A percentile compares a stretch with the other conserved stretches of the same genome.
Conservation (phyloP, 805 yeast species). For the Priceomyces melissophilus region DNA sequence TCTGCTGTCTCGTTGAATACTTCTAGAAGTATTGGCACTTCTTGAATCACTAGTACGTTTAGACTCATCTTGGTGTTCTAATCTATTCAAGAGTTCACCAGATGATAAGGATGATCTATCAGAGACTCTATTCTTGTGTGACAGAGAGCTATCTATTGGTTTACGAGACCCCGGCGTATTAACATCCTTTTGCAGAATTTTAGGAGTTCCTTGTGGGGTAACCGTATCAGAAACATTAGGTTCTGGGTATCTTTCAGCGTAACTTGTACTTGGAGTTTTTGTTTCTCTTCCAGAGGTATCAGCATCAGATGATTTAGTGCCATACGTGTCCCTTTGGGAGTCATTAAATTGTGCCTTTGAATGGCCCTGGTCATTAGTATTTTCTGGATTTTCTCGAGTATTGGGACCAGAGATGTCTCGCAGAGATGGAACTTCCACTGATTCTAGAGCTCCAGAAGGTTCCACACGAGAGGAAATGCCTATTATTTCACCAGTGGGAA, state of each 20-base stretch:
- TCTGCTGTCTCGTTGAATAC: neutral
- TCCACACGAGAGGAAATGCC: no score
- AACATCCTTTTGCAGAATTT: slow-evolving; percentile 64
- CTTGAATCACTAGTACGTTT: neutral
- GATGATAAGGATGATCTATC: slow-evolving; percentile 21
- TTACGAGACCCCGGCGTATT: slow-evolving; percentile 87
- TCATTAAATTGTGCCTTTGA: no score
- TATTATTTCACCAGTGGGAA: no score
- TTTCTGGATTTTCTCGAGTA: no score
- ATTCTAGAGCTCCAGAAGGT: no score
- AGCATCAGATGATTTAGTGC: no score
- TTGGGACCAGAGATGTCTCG: no score
- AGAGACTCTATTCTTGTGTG: slow-evolving; percentile 2
- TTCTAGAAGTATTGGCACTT: neutral
- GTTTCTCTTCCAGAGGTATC: no score
- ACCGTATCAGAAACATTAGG: slow-evolving; percentile 13
- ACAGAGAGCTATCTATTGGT: slow-evolving; percentile 76
- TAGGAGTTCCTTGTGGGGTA: slow-evolving; percentile 8
- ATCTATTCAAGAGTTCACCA: slow-evolving; percentile 26
- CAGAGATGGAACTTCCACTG: no score
- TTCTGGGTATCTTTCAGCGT: slow-evolving; percentile 18
- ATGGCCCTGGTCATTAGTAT: no score
- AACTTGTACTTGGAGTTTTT: neutral
- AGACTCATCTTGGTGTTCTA: slow-evolving; percentile 17
- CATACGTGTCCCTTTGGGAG: no score